phyloP scores from a whole-genome alignment of 371 early-diverging fungal genomes.

The Rhizopus arrhizus region DNA sequence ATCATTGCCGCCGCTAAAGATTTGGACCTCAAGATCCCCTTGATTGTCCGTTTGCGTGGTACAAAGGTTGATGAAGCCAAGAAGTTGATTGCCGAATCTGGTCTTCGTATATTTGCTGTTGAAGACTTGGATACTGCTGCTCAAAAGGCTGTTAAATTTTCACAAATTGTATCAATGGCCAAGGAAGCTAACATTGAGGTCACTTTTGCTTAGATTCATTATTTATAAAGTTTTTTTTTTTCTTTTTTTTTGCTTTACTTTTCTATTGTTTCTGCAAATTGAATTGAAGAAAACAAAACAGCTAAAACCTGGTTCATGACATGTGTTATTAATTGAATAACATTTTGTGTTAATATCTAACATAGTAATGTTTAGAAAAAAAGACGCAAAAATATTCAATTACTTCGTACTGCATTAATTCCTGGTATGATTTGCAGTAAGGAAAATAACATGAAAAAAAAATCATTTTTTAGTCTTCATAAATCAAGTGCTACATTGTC shows the following conservation, averaged over 20 bases:
- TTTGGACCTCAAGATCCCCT: constrained; percentile 88
- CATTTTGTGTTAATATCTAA: constrained; percentile 50
- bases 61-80: constrained; percentile 61
- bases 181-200: constrained; percentile 69
- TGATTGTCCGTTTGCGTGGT: constrained; percentile 96
- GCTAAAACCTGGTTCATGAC: constrained; percentile 35
- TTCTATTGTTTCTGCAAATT: constrained; percentile 37
- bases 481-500: constrained; percentile 25
- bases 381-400: background rate
- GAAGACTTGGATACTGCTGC: constrained; percentile 97
- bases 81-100: constrained; percentile 80
- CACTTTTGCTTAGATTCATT: constrained; percentile 46
- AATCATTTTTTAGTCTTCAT: constrained; percentile 44
- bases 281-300: constrained; percentile 46
- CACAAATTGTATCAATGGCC: constrained; percentile 81
- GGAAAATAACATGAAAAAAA: constrained; percentile 49
- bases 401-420: constrained; percentile 45
- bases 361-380: too few species aligned
- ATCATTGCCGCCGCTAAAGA: constrained; percentile 94
- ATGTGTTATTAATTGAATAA: constrained; percentile 53
- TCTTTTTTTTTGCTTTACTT: background rate
- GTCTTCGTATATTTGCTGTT: constrained; percentile 87
- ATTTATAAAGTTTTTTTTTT: background rate
- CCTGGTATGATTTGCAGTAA: constrained; percentile 50
- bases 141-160: constrained; percentile 89